Conservation (phyloP, 1,284 basidiomycete species). For the Malassezia obtusa region DNA sequence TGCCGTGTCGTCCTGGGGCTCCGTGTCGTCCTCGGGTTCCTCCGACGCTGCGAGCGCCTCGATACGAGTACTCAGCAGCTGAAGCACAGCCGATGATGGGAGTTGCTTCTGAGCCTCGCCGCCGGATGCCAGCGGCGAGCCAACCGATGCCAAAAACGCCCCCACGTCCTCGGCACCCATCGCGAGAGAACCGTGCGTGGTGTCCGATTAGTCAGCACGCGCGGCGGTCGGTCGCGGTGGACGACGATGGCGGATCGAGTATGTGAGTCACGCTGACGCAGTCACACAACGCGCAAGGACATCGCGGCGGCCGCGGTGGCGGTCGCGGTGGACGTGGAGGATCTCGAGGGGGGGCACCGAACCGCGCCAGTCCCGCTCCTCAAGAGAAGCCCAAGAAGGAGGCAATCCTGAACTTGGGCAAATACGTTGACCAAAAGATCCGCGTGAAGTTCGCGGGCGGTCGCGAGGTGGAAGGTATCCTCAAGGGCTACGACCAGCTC, state of each 20-base stretch:
- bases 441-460: slow-evolving; percentile 94
- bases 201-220: slow-evolving; percentile 9
- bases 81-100: slow-evolving; percentile 4
- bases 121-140: slow-evolving; percentile 6
- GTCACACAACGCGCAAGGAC: neutral
- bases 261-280: neutral
- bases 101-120: neutral
- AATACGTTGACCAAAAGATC: slow-evolving; percentile 84
- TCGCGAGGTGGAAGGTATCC: slow-evolving; percentile 77
- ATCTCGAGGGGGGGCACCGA: slow-evolving; percentile 1
- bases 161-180: slow-evolving; percentile 13
- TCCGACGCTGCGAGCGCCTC: neutral
- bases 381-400: slow-evolving; percentile 79
- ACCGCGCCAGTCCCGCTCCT: neutral
- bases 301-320: slow-evolving; percentile 9
- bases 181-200: neutral
- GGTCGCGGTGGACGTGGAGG: slow-evolving; percentile 10
- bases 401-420: slow-evolving; percentile 86
- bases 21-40: neutral
- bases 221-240: neutral
- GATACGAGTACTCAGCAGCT: slow-evolving; percentile 11
- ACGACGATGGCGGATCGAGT: slow-evolving; percentile 17
- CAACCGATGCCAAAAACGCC: slow-evolving; percentile 13
- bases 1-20: neutral
- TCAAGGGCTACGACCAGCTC: slow-evolving; percentile 94